A percentile compares a stretch with the other conserved stretches of the same genome.
Conservation (phyloP, 352 stramenopile species). For the Peronospora farinosa region DNA sequence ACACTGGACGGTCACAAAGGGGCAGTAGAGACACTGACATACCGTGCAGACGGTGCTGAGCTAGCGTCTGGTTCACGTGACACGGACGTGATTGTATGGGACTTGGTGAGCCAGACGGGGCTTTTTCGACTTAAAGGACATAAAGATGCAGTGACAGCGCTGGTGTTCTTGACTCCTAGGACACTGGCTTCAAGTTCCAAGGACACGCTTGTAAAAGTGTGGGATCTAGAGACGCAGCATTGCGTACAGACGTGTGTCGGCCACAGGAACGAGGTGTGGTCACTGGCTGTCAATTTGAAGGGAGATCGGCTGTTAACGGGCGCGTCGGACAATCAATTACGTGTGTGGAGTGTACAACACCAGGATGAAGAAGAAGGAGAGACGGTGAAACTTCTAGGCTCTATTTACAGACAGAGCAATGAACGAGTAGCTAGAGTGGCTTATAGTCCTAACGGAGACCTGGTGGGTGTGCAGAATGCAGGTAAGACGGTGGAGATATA, state of each 20-base stretch:
- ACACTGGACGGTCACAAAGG: constrained; percentile 87
- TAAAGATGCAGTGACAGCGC: constrained; percentile 88
- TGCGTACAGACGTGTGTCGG: constrained; percentile 92
- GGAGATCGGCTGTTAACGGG: constrained; percentile 69
- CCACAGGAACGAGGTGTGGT: constrained; percentile 91
- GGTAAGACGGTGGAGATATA: constrained; percentile 91
- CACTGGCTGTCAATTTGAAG: constrained; percentile 63
- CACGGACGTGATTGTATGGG: constrained; percentile 92
- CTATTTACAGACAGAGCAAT: constrained; percentile 68
- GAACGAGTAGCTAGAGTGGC: constrained; percentile 61
- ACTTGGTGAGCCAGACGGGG: constrained; percentile 87
- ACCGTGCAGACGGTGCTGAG: constrained; percentile 67
- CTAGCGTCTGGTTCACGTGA: constrained; percentile 85
- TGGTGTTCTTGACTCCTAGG: constrained; percentile 69
- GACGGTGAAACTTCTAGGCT: constrained; percentile 56
- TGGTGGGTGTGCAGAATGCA: constrained; percentile 71
- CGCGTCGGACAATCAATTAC: constrained; percentile 77
- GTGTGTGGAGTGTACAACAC: constrained; percentile 56
- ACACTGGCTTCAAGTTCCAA: constrained; percentile 83
- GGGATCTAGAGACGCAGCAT: constrained; percentile 91
- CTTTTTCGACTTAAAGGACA: constrained; percentile 89
- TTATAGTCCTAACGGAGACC: constrained; percentile 50
- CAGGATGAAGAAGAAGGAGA: constrained; percentile 31
- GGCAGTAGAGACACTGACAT: constrained; percentile 70
- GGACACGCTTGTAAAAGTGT: constrained; percentile 92